Percentiles rank a stretch among this genome's conserved stretches.
These are phyloP conservation scores for Geotrichum klebahnii DNA, from an alignment of 1,139 yeast genomes.

Conservation along the genomic window DNA sequence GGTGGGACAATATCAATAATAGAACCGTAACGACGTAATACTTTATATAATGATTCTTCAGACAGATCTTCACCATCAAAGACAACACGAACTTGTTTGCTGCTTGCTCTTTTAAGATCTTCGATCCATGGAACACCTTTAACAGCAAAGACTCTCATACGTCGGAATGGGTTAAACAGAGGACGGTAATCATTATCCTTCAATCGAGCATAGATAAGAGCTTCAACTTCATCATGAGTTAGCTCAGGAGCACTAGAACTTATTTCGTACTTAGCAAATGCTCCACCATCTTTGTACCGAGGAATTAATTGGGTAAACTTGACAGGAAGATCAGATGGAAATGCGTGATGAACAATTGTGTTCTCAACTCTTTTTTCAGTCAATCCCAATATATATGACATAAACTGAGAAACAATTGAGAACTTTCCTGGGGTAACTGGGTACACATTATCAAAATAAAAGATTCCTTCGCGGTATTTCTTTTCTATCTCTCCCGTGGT, in stretches of 20 bases:
- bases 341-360: constrained; percentile 41
- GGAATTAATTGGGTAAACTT: constrained; percentile 51
- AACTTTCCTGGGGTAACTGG: constrained; percentile 35
- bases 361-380: constrained; percentile 37
- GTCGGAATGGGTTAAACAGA: constrained; percentile 35
- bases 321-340: constrained; percentile 45
- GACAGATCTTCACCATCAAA: constrained; percentile 73
- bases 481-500: constrained; percentile 58
- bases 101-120: constrained; percentile 76
- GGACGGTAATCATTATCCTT: constrained; percentile 23
- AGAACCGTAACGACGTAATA: constrained; percentile 82
- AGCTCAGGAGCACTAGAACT: constrained; percentile 23
- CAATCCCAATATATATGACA: constrained; percentile 16
- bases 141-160: constrained; percentile 62
- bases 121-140: constrained; percentile 96
- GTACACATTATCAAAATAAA: constrained; percentile 38
- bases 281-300: constrained; percentile 89
- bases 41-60: constrained; percentile 78
- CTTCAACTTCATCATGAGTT: constrained; percentile 29
- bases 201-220: constrained; percentile 29
- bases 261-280: constrained; percentile 64
- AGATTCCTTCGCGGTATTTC: constrained; percentile 49
- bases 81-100: constrained; percentile 55
- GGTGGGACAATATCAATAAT: constrained; percentile 70
- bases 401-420: constrained; percentile 36